These are phyloP conservation scores for Amanita rubescens DNA, from an alignment of 768 basidiomycete genomes.

Conservation along the genomic window DNA sequence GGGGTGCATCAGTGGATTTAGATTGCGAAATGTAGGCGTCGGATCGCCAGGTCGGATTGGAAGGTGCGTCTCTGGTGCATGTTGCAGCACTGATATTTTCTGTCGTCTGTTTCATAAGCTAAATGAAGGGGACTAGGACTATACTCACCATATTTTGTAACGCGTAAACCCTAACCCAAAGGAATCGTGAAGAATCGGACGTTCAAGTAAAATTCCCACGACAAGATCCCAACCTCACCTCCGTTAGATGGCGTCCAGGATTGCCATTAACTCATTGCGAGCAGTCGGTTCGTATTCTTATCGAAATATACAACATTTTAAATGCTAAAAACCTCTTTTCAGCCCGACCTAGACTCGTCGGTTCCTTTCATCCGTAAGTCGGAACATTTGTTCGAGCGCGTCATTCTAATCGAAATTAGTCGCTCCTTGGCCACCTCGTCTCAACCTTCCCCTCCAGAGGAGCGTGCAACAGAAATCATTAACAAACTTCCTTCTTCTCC, in stretches of 20 bases:
- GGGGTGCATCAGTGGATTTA: constrained; percentile 93
- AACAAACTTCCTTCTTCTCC: constrained; percentile 81
- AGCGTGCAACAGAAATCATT: constrained; percentile 87
- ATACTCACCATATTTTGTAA: too few species aligned
- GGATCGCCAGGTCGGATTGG: constrained; percentile 75
- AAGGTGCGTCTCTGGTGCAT: constrained; percentile 68
- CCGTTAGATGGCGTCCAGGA: constrained; percentile 57
- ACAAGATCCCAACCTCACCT: background rate
- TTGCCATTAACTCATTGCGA: constrained; percentile 58
- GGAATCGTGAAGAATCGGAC: constrained; percentile 1
- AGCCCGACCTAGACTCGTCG: constrained; percentile 53
- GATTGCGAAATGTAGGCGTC: constrained; percentile 83
- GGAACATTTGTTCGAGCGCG: background rate
- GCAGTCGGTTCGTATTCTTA: constrained; percentile 40
- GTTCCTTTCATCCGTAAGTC: constrained; percentile 43
- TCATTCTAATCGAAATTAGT: constrained; percentile 27
- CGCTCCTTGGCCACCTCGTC: constrained; percentile 58
- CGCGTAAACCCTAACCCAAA: too few species aligned
- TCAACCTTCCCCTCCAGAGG: constrained; percentile 64
- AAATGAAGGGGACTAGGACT: too few species aligned
- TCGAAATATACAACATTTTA: background rate
- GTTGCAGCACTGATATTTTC: constrained; percentile 87
- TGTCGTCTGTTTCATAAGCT: constrained; percentile 17
- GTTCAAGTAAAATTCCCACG: background rate
- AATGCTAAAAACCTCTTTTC: constrained; percentile 6